phyloP scores from a whole-genome alignment of 2,329 filamentous ascomycete genomes.

The Stachybotrys chlorohalonatus region DNA sequence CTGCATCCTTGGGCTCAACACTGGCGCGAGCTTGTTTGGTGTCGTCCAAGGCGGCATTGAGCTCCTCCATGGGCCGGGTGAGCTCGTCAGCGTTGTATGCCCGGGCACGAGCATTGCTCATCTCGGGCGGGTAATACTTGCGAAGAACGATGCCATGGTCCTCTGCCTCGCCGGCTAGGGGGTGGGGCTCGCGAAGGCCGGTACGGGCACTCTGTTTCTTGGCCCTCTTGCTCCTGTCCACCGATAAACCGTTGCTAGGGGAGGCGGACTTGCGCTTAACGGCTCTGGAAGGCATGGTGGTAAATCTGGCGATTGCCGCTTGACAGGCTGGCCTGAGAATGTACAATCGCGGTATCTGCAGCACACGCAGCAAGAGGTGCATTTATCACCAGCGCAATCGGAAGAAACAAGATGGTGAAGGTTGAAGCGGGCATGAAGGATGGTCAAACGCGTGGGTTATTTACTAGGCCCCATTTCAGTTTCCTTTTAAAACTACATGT shows the following conservation, averaged over 20 bases:
- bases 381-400: neutral
- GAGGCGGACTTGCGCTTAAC: conserved; percentile 18
- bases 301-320: conserved; percentile 1
- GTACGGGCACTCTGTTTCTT: conserved; percentile 20
- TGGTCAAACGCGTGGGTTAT: neutral
- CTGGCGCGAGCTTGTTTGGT: conserved; percentile 46
- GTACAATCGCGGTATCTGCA: neutral
- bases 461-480: neutral
- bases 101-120: conserved; percentile 68
- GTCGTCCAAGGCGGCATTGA: conserved; percentile 51
- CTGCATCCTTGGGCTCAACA: conserved; percentile 47
- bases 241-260: conserved; percentile 7
- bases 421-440: neutral
- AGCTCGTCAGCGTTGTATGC: conserved; percentile 65
- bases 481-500: neutral
- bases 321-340: neutral
- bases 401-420: neutral
- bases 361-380: neutral
- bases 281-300: conserved; percentile 17
- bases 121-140: conserved; percentile 76
- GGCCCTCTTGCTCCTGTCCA: conserved; percentile 19
- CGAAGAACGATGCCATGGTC: conserved; percentile 56
- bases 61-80: conserved; percentile 61
- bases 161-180: conserved; percentile 34
- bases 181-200: conserved; percentile 35